Evolutionary conservation across 1,139 yeast genomes (phyloP), one percentile per base, ranked within the genome.

Genomic region (Nakaseomyces kungkrabaensis): DNA sequence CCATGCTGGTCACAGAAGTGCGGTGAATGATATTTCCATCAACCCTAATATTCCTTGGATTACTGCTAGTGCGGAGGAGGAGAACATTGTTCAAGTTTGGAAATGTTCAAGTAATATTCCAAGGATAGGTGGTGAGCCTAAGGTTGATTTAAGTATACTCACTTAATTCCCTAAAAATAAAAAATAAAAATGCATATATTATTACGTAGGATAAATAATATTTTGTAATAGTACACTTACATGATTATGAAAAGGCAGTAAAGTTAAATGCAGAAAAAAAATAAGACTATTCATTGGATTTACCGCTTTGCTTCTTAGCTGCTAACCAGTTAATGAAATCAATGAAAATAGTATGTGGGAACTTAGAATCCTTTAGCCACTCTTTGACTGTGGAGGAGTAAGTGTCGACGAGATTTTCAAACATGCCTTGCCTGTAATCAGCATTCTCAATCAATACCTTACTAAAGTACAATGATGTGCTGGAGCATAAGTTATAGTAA

Each of bases 1-100:
- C 81, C 95, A 85, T 60, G 94, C 92, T 37, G 95, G 95, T 17
- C 94, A 85, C 61, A 82, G 87, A 10, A 84, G 88, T 10, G 75
- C 83, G 1, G 82, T 85, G 9, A 80, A 82, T 36, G 95, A 85
- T 63, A 72, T 85, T 57, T 75, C 80, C 45, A 81, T 87, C 75
- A 82, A 83, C 60, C 81, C 83, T 3, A 60, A 60, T 37, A 74
- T 78, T 51, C 85, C 85, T 13, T 85, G 90, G 90, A 75, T 86
- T 33, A 61, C 84, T 51, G 87, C 85, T 0, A 76, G 86, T 29
- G 81, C 81, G 33, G 85, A 89, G 11, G 90, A 83, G 60, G 89
- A 85, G 56, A 85, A 85, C 60, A 79, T 82, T 48, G 83, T 84
- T 4, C 94, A 85, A 59, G 69, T 85, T 31, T 85, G 94, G 94